phyloP scores from a whole-genome alignment of 345 rosid genomes.

The Arabidopsis thaliana region TAIR10.1 NC_003070.9:4533001-4533500 shows the following conservation, averaged over 20 bases:
- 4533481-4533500: not conserved
- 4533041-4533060: conserved; percentile 38
- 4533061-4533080: conserved; percentile 43
- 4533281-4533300: not conserved
- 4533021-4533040: conserved; percentile 48
- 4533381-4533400: not conserved
- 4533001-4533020: not conserved
- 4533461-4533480: not conserved
- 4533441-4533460: not conserved
- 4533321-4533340: not conserved
- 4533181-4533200: not conserved
- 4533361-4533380: too few species aligned
- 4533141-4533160: conserved; percentile 11
- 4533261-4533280: not conserved
- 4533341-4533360: not conserved
- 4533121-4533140: conserved; percentile 36
- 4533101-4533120: conserved; percentile 38
- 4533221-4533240: conserved; percentile 26
- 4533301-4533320: not conserved
- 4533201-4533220: conserved; percentile 15
- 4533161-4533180: conserved; percentile 20
- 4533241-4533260: conserved; percentile 7
- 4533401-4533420: not conserved
- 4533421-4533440: not conserved
- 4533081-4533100: conserved; percentile 34